These are phyloP conservation scores for Abrus precatorius DNA, from an alignment of 306 rosid genomes.

Conservation along the genomic window DNA sequence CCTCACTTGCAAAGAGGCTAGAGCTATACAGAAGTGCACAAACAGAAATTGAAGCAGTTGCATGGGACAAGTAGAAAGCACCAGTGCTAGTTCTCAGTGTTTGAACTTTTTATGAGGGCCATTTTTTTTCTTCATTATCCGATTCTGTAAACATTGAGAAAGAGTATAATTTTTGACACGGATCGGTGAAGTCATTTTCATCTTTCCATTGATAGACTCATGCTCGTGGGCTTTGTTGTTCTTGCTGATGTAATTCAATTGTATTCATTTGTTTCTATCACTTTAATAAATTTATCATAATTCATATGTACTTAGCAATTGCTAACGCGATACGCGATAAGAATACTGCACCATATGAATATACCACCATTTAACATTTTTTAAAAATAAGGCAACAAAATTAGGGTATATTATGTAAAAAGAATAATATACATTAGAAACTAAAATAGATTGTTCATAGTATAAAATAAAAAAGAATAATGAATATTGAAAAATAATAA, in stretches of 20 bases:
- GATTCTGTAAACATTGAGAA: slow-evolving; percentile 37
- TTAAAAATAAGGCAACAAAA: no score
- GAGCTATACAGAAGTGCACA: slow-evolving; percentile 96
- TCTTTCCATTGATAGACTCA: background rate
- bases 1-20: slow-evolving; percentile 80
- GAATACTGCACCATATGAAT: no score
- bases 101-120: background rate
- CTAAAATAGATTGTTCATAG: no score
- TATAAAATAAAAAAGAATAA: no score
- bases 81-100: background rate
- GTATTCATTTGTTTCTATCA: slow-evolving; percentile 9
- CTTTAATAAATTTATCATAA: slow-evolving; percentile 6
- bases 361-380: no score
- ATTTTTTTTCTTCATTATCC: background rate
- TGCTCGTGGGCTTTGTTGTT: slow-evolving; percentile 21
- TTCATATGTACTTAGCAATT: no score
- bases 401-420: no score
- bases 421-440: no score
- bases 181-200: slow-evolving; percentile 36
- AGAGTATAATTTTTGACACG: background rate
- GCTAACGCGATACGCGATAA: no score
- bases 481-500: no score
- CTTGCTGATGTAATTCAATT: slow-evolving; percentile 37
- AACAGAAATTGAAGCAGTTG: slow-evolving; percentile 88
- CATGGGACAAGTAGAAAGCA: slow-evolving; percentile 86